A percentile compares a stretch with the other conserved stretches of the same genome.
phyloP scores from a whole-genome alignment of 352 stramenopile species.

The Phytophthora foliorum region DNA sequence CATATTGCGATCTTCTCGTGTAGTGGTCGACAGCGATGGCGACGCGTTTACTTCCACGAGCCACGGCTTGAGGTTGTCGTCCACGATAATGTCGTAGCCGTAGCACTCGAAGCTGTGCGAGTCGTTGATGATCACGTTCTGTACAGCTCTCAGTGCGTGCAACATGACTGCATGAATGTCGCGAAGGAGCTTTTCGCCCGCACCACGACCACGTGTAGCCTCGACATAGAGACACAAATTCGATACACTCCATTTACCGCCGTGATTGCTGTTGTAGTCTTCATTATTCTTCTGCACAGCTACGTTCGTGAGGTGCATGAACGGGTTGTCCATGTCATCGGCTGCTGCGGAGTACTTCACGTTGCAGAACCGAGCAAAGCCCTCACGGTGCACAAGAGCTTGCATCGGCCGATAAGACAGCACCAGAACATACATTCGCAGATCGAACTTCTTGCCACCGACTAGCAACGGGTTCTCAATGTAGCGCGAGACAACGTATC shows the following conservation, averaged over 20 bases:
- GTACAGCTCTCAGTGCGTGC: conserved; percentile 87
- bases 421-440: conserved; percentile 94
- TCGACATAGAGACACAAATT: conserved; percentile 91
- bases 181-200: conserved; percentile 68
- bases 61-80: conserved; percentile 94
- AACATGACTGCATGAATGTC: conserved; percentile 88
- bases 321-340: conserved; percentile 92
- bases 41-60: conserved; percentile 92
- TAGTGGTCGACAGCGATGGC: conserved; percentile 78
- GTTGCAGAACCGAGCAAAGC: conserved; percentile 95
- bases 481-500: conserved; percentile 92
- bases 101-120: conserved; percentile 96
- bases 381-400: conserved; percentile 83
- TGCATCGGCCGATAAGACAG: conserved; percentile 90
- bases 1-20: conserved; percentile 80
- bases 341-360: conserved; percentile 88
- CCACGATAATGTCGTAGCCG: conserved; percentile 95
- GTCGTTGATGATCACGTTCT: conserved; percentile 95
- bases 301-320: conserved; percentile 92
- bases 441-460: conserved; percentile 95
- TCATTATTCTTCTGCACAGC: conserved; percentile 93
- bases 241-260: conserved; percentile 92
- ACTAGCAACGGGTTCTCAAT: conserved; percentile 92
- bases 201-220: conserved; percentile 59
- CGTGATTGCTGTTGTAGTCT: conserved; percentile 93